Base-by-base conservation (phyloP, 2,329 filamentous ascomycete genomes). In the Curvularia hawaiiensis region DNA sequence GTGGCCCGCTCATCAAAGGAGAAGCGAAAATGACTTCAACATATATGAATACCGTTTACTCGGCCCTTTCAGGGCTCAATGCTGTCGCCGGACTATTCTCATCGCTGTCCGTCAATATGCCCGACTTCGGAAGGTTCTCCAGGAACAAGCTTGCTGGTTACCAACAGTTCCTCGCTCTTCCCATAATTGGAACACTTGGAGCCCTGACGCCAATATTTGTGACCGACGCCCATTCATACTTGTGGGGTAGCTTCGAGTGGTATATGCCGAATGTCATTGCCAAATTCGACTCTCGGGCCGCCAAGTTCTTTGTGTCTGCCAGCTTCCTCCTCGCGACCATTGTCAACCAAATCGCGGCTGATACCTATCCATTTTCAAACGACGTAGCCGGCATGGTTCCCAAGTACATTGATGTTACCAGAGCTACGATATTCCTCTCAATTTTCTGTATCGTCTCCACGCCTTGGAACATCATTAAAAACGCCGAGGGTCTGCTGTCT, bases 81-180 rank as follows among this genome's bases (percentile, higher is more conserved):
- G 78, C 76, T 14, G 80, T 83, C 31, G 82, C 81, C 22, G 81
- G 82, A 18, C 77, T 81, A 10, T 83, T 82, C 69, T 78, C 74
- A 12, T 80, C 79, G 24, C 75, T 82, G 56, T 80, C 80, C 1
- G 79, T 83, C 54, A 84, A 84, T 65, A 83, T 83, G 69, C 76
- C 80, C 6, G 78, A 79, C 67, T 79, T 79, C 52, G 75, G 75
- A 16, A 70, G 77, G 1, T 79, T 79, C 60, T 78, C 70, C 45
- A 80, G 78, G 64, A 77, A 79, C 47, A 72, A 67, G n/a, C 66
- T 79, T 18, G 68, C 64, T 1, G 77, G 78, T 39, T 73, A 74
- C 38, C 79, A 80, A 48, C 80, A 81, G 59, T 79, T 79, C 60
- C 77, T 81, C 61, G 80, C 81, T 48, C 71, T 82, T 1, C 79